Conservation (phyloP, 2,329 filamentous ascomycete genomes). For the Ceratocystis colombiana region DNA sequence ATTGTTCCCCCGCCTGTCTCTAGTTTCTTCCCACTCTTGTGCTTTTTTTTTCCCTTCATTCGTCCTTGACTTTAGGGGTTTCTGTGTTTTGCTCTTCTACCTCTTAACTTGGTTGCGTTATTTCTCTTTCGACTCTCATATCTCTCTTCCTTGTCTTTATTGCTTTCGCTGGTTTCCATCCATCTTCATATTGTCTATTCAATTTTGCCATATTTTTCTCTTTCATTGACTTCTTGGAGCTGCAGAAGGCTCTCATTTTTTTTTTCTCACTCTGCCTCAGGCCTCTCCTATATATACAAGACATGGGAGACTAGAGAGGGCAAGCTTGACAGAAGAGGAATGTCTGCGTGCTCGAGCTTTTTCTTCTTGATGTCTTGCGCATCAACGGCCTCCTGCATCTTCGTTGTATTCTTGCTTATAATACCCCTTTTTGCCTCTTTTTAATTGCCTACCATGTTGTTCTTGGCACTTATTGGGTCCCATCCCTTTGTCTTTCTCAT, state of each 20-base stretch:
- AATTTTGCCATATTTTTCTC: conserved; percentile 14
- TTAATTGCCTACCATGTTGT: conserved; percentile 1
- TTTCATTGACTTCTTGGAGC: not conserved
- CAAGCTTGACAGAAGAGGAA: not conserved
- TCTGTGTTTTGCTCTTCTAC: conserved; percentile 10
- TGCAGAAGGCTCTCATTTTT: not conserved
- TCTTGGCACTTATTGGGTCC: not conserved
- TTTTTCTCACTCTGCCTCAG: not conserved
- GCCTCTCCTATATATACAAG: not conserved
- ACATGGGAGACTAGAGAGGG: not conserved
- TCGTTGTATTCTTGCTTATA: conserved; percentile 40
- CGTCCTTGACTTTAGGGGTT: conserved; percentile 11
- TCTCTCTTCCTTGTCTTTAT: conserved; percentile 12
- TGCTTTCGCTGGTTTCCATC: conserved; percentile 9
- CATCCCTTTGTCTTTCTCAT: not conserved
- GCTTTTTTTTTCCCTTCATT: conserved; percentile 15
- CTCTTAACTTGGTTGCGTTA: conserved; percentile 11
- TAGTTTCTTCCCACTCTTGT: conserved; percentile 16
- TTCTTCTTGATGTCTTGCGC: conserved; percentile 20
- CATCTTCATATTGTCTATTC: conserved; percentile 16
- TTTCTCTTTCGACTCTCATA: conserved; percentile 7
- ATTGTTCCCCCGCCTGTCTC: conserved; percentile 11
- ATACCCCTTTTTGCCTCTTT: conserved; percentile 33
- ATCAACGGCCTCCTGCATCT: conserved; percentile 25
- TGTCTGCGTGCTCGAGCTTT: not conserved